Evolutionary conservation across 495 filamentous ascomycete genomes (phyloP).

Genomic region (Pseudevernia furfuracea): DNA sequence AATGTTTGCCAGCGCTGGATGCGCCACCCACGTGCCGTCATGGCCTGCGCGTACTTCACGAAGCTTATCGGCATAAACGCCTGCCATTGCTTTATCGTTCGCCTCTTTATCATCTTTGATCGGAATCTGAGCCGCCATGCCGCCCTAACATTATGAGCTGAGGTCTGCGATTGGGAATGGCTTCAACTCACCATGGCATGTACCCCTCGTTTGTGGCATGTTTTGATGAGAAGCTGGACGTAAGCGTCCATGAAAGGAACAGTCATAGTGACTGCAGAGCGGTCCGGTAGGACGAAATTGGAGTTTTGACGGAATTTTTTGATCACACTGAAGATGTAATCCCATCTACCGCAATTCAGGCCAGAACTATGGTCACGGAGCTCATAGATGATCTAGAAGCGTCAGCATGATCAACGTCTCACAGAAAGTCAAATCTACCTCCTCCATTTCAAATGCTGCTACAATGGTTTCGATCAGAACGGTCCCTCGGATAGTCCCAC

Average conservation of each 20-base stretch:
- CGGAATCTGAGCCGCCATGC: constrained; percentile 98
- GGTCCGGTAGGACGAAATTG: constrained; percentile 88
- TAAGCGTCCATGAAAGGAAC: constrained; percentile 99
- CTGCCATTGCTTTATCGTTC: constrained; percentile 91
- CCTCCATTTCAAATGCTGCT: constrained; percentile 99
- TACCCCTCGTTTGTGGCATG: constrained; percentile 88
- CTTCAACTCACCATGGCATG: constrained; percentile 69
- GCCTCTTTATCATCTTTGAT: constrained; percentile 88
- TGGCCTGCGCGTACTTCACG: constrained; percentile 92
- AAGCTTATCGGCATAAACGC: constrained; percentile 89
- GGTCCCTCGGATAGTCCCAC: constrained; percentile 90
- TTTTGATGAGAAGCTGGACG: constrained; percentile 92
- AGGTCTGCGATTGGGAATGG: background rate
- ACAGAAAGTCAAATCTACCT: constrained; percentile 37
- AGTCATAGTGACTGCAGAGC: constrained; percentile 90
- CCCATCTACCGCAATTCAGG: constrained; percentile 97
- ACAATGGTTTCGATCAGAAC: constrained; percentile 98
- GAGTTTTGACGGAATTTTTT: constrained; percentile 98
- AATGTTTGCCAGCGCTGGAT: constrained; percentile 85
- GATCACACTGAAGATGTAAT: constrained; percentile 99
- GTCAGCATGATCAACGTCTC: constrained; percentile 11
- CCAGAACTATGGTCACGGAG: constrained; percentile 93
- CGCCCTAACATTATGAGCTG: constrained; percentile 48
- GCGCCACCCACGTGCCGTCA: constrained; percentile 95
- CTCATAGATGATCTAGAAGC: constrained; percentile 86